A percentile compares a stretch with the other conserved stretches of the same genome.
These are phyloP conservation scores for Hypoxylon sp. DNA, from an alignment of 2,329 filamentous ascomycete species.

Conservation along the genomic window DNA sequence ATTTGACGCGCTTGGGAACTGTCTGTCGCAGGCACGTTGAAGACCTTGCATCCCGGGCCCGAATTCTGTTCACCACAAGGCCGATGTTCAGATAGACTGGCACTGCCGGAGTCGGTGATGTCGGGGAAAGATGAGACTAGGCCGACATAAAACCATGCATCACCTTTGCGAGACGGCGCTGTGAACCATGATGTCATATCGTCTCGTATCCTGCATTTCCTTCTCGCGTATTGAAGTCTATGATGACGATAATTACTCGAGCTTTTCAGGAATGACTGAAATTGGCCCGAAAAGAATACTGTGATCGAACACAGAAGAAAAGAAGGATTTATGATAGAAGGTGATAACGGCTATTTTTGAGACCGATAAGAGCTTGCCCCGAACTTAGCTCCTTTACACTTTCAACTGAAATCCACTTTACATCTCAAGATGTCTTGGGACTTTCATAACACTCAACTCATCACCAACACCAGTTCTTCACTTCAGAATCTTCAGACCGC, in stretches of 20 bases:
- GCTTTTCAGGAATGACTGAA: background rate
- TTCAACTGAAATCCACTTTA: background rate
- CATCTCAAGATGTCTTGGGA: background rate
- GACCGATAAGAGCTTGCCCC: slow-evolving; percentile 28
- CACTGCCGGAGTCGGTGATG: slow-evolving; percentile 57
- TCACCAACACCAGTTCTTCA: background rate
- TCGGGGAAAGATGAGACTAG: slow-evolving; percentile 68
- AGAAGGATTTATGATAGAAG: slow-evolving; percentile 7
- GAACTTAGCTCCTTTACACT: background rate
- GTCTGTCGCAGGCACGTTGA: slow-evolving; percentile 61
- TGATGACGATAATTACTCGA: background rate
- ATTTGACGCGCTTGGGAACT: slow-evolving; percentile 55
- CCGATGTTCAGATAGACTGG: slow-evolving; percentile 55
- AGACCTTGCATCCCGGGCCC: slow-evolving; percentile 69
- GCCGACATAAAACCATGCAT: slow-evolving; percentile 68
- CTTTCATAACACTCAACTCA: background rate
- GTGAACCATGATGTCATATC: slow-evolving; percentile 36
- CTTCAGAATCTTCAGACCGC: background rate
- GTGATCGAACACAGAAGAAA: background rate
- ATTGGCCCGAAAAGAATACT: background rate
- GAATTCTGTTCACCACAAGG: slow-evolving; percentile 57
- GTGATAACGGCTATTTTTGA: slow-evolving; percentile 11
- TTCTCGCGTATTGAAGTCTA: background rate
- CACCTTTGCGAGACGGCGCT: slow-evolving; percentile 43
- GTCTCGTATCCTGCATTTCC: slow-evolving; percentile 27